These are phyloP conservation scores for Psilocybe sp. DNA, from an alignment of 768 basidiomycete genomes.

Conservation along the genomic window DNA sequence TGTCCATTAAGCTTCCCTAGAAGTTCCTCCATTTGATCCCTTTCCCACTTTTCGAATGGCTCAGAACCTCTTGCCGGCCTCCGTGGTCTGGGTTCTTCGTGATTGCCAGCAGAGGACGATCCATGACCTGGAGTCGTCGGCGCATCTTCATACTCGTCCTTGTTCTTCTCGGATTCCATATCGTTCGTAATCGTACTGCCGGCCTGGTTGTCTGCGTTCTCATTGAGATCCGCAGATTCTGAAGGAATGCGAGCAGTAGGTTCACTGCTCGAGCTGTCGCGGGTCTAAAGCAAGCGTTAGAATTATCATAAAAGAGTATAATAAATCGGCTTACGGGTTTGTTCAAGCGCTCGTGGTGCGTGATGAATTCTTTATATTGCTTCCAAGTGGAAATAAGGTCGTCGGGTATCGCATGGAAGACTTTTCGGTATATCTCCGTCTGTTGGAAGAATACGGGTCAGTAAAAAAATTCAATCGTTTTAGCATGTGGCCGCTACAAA, in stretches of 20 bases:
- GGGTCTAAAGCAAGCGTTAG: slow-evolving; percentile 34
- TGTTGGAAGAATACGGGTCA: slow-evolving; percentile 26
- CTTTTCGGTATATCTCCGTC: slow-evolving; percentile 95
- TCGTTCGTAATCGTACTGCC: slow-evolving; percentile 24
- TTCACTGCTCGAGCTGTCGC: slow-evolving; percentile 36
- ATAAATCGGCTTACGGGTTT: slow-evolving; percentile 50
- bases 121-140: slow-evolving; percentile 20
- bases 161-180: slow-evolving; percentile 25
- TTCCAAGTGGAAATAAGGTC: slow-evolving; percentile 95
- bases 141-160: slow-evolving; percentile 28
- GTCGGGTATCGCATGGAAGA: slow-evolving; percentile 92
- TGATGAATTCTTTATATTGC: slow-evolving; percentile 83
- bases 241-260: slow-evolving; percentile 57
- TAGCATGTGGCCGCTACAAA: slow-evolving; percentile 34
- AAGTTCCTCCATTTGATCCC: slow-evolving; percentile 86
- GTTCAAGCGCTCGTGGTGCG: slow-evolving; percentile 70
- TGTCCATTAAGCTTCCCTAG: slow-evolving; percentile 79
- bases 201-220: slow-evolving; percentile 20
- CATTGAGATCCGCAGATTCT: slow-evolving; percentile 45
- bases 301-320: neutral
- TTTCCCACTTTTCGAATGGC: slow-evolving; percentile 79
- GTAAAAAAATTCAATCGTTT: slow-evolving; percentile 10
- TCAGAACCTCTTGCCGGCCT: slow-evolving; percentile 51
- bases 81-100: slow-evolving; percentile 29
- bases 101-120: slow-evolving; percentile 6